These are phyloP conservation scores for Botrytis elliptica DNA, from an alignment of 2,329 filamentous ascomycete species.

Conservation along the genomic window DNA sequence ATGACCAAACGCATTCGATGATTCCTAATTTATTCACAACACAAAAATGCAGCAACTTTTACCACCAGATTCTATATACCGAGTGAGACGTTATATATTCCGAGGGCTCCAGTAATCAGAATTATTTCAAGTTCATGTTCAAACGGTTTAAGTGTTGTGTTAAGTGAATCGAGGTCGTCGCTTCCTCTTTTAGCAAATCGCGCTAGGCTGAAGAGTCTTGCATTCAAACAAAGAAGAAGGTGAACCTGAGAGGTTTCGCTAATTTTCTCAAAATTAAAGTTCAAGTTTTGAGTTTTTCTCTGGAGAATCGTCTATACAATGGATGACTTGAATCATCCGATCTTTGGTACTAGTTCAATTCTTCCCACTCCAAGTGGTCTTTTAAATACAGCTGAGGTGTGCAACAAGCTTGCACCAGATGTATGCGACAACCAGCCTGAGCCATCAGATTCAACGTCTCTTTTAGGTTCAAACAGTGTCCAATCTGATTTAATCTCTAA, in stretches of 20 bases:
- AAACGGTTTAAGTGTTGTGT: background rate
- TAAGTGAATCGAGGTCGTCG: background rate
- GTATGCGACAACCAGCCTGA: background rate
- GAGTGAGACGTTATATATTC: rapidly evolving
- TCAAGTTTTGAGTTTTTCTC: background rate
- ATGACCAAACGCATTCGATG: background rate
- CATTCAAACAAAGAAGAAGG: background rate
- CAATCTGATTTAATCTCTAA: background rate
- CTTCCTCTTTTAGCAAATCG: background rate
- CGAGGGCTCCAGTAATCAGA: background rate
- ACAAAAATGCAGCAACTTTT: background rate
- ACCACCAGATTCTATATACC: background rate
- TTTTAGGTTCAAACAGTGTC: background rate
- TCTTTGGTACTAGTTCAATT: background rate
- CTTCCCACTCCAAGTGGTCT: background rate
- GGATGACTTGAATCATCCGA: background rate
- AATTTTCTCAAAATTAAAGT: background rate
- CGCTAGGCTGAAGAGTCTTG: no score
- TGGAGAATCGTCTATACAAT: background rate
- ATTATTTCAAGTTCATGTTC: no score
- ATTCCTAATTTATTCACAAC: background rate
- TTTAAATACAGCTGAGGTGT: background rate
- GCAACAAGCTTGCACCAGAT: background rate
- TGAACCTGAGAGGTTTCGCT: rapidly evolving
- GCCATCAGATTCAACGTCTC: background rate